A percentile compares a stretch with the other conserved stretches of the same genome.
phyloP scores from a whole-genome alignment of 2,329 filamentous ascomycete species.

The Fusarium sp. region DNA sequence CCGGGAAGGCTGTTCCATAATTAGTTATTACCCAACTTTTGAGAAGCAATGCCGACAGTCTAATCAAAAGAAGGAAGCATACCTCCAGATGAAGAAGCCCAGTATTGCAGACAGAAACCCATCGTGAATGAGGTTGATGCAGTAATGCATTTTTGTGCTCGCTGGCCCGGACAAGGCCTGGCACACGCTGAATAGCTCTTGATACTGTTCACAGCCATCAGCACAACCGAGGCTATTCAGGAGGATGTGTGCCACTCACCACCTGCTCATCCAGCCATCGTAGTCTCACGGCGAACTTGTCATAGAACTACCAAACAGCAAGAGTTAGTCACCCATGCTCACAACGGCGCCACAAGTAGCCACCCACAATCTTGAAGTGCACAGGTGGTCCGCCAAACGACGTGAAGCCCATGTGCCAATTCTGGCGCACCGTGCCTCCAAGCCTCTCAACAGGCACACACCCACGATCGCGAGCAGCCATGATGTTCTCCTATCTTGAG shows the following conservation, averaged over 20 bases:
- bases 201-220: conserved; percentile 65
- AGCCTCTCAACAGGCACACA: conserved; percentile 23
- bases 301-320: conserved; percentile 28
- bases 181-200: conserved; percentile 79
- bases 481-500: neutral
- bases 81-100: conserved; percentile 77
- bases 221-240: too few relatives aligned
- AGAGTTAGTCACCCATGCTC: neutral
- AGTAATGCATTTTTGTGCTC: conserved; percentile 81
- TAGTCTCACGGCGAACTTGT: conserved; percentile 71
- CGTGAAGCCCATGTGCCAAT: conserved; percentile 63
- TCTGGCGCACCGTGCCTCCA: conserved; percentile 36
- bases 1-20: conserved; percentile 69
- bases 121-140: conserved; percentile 75
- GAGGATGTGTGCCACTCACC: conserved; percentile 53
- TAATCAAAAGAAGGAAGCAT: neutral
- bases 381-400: conserved; percentile 32
- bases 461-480: conserved; percentile 8
- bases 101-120: conserved; percentile 72
- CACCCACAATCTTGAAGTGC: conserved; percentile 32
- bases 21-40: conserved; percentile 13
- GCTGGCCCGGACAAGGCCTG: conserved; percentile 79
- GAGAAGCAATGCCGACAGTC: neutral
- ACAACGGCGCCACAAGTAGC: neutral
- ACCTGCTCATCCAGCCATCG: conserved; percentile 80